Evolutionary conservation across 1,284 basidiomycete genomes (phyloP), one percentile per base, ranked within the genome.

Genomic region (Rhodotorula sp.): DNA sequence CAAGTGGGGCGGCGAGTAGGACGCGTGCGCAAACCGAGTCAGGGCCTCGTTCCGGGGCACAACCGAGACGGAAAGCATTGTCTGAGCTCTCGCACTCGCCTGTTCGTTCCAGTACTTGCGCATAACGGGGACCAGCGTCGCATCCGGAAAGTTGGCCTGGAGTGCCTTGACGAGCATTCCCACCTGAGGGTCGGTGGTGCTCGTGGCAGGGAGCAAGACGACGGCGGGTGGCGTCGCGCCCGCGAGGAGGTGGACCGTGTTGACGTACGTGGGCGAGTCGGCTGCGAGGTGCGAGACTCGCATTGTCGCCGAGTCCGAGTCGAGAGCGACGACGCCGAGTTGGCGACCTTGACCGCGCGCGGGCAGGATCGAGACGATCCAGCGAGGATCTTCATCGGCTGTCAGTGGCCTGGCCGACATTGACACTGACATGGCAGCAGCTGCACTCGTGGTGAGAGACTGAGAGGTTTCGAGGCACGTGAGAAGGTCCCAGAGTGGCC

Each of bases 201-300:
- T 23, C 19, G 59, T 15, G 26, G 92, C 90, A 0, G 90, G 90
- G 12, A 94, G 86, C 8, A 97, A 83, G 49, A 95, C 84, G 21
- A 88, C 82, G 18, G 82, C 84, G 0, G 93, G 93, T 10, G 83
- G 84, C 77, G 93, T 88, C 15, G 92, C 80, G 72, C 89, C 86
- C 83, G 95, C 86, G 77, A 95, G 38, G 38, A 43, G 91, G 74
- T 95, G 91, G 14, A 95, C 82, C 0, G 91, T 93, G 79, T 91
- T 92, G 69, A 92, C 87, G 76, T 93, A 97, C 26, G 91, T 83
- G 73, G 77, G 60, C 12, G 77, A 77, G 65, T 80, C 79, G n/a
- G 74, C 68, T 70, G 65, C 14, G 23, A 16, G 10, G 68, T 78
- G 77, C 16, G 78, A 74, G n/a, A 79, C 50, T 12, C 69, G 34